A percentile compares a stretch with the other conserved stretches of the same genome.
These are phyloP conservation scores for Globisporangium echinulatum DNA, from an alignment of 352 stramenopile species.

Conservation along the genomic window DNA sequence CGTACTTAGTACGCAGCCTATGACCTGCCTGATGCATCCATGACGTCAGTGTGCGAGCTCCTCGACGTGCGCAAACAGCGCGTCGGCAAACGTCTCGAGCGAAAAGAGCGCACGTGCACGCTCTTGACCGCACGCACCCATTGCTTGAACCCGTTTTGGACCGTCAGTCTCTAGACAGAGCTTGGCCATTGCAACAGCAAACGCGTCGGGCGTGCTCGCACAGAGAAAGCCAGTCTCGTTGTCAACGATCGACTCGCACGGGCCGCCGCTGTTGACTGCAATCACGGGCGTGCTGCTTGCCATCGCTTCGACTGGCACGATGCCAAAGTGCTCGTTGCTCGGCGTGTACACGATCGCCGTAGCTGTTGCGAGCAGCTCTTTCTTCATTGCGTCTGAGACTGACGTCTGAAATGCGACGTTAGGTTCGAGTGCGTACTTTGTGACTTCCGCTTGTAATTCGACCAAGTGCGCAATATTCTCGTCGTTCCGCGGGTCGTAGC, in stretches of 20 bases:
- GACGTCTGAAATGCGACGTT: slow-evolving; percentile 88
- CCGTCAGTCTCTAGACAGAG: slow-evolving; percentile 34
- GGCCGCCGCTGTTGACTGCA: slow-evolving; percentile 92
- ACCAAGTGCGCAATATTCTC: slow-evolving; percentile 95
- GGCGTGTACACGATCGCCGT: slow-evolving; percentile 95
- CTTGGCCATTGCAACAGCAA: slow-evolving; percentile 54
- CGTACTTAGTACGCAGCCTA: not conserved
- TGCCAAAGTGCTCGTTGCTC: slow-evolving; percentile 98
- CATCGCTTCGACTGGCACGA: slow-evolving; percentile 98
- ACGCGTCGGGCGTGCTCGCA: slow-evolving; percentile 45
- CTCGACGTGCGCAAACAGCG: slow-evolving; percentile 41
- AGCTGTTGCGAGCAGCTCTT: slow-evolving; percentile 77
- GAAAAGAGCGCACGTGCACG: slow-evolving; percentile 61
- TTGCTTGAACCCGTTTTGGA: slow-evolving; percentile 20
- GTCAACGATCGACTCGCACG: slow-evolving; percentile 94
- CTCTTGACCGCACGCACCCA: slow-evolving; percentile 43
- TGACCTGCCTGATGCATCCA: not conserved
- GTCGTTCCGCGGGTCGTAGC: slow-evolving; percentile 92
- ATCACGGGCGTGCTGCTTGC: slow-evolving; percentile 92
- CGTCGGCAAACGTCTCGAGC: slow-evolving; percentile 66
- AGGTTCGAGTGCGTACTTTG: slow-evolving; percentile 33
- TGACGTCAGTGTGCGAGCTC: slow-evolving; percentile 14
- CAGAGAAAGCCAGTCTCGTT: slow-evolving; percentile 83
- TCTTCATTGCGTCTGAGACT: slow-evolving; percentile 85
- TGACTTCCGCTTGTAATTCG: slow-evolving; percentile 83